These are phyloP conservation scores for Nicotiana otophora DNA, from an alignment of 257 asterid species.

Conservation along the genomic window DNA sequence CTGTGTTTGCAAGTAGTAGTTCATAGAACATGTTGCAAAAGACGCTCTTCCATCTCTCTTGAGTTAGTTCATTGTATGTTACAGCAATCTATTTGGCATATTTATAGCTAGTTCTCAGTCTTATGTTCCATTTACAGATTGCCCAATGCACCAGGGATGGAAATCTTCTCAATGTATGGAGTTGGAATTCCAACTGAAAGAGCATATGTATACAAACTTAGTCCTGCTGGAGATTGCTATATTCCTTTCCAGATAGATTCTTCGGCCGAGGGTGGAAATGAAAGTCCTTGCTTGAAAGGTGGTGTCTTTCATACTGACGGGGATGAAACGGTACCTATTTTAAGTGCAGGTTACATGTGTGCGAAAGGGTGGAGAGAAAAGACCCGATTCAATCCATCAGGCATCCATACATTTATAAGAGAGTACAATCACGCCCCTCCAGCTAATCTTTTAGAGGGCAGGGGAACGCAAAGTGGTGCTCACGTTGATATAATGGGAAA, in stretches of 20 bases:
- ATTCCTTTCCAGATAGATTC: constrained; percentile 77
- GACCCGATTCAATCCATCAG: constrained; percentile 82
- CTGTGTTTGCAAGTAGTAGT: not conserved
- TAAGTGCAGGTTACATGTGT: constrained; percentile 74
- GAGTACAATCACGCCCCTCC: constrained; percentile 79
- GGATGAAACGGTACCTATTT: constrained; percentile 74
- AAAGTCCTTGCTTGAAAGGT: constrained; percentile 55
- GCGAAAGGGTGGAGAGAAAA: constrained; percentile 80
- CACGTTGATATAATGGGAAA: constrained; percentile 89
- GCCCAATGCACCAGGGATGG: constrained; percentile 82
- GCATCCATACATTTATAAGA: constrained; percentile 49
- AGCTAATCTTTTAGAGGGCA: constrained; percentile 57
- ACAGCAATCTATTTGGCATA: not conserved
- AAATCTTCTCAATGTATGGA: constrained; percentile 81
- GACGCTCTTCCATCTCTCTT: not conserved
- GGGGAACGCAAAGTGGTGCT: constrained; percentile 87
- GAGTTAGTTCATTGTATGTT: not conserved
- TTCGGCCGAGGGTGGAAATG: constrained; percentile 58
- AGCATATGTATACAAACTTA: constrained; percentile 67
- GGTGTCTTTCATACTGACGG: constrained; percentile 78
- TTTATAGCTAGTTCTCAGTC: not conserved
- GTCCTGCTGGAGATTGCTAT: constrained; percentile 55
- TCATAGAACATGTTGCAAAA: not conserved
- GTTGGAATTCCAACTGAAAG: constrained; percentile 90
- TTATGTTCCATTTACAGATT: constrained; percentile 44